Evolutionary conservation across 139 green algal species (phyloP).

Genomic region (Tetraselmis striata): DNA sequence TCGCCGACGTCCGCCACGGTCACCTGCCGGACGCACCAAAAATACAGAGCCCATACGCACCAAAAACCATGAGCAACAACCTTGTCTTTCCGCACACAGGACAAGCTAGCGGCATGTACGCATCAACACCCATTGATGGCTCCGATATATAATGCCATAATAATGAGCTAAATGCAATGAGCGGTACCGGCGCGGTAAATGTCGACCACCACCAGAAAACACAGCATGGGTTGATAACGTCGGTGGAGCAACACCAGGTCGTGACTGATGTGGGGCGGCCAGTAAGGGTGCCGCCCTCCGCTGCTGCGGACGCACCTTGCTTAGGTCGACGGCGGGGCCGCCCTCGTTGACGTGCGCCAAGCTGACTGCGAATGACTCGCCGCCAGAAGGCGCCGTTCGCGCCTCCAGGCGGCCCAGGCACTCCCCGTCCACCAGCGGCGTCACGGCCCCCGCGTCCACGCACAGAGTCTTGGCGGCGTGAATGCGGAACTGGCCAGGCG

Average conservation of each 20-base stretch:
- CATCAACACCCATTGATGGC: no score
- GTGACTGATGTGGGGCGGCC: no score
- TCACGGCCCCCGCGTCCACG: not conserved
- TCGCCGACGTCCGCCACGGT: slow-evolving; percentile 12
- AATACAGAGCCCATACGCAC: no score
- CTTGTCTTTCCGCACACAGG: not conserved
- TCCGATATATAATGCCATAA: no score
- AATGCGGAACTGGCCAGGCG: not conserved
- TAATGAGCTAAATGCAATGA: no score
- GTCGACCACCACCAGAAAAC: no score
- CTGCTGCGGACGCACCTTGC: not conserved
- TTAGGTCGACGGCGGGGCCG: not conserved
- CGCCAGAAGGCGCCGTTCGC: not conserved
- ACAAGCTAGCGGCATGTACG: no score
- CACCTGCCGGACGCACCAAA: no score
- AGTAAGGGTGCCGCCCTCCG: slow-evolving; percentile 3
- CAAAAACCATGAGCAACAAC: not conserved
- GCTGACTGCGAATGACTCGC: not conserved
- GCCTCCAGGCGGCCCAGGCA: not conserved
- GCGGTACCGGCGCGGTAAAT: no score
- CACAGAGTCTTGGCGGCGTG: not conserved
- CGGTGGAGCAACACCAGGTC: no score
- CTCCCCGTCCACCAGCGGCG: not conserved
- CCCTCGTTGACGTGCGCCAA: not conserved
- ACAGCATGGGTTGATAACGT: no score